Conservation (phyloP, 2,329 filamentous ascomycete species). For the Apiospora aurea region DNA sequence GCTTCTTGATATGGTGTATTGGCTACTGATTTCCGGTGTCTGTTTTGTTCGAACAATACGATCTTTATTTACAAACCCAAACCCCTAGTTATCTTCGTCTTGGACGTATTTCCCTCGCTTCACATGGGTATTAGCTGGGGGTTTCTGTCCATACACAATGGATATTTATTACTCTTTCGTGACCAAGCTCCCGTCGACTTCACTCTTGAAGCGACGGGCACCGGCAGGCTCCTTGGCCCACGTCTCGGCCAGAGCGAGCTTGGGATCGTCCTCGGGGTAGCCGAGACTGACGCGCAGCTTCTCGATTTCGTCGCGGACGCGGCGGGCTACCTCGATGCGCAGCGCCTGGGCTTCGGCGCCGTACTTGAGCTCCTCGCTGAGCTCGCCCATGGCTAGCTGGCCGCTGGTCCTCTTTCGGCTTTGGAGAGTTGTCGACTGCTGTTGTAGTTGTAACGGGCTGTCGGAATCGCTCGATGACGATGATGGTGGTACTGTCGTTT, state of each 20-base stretch:
- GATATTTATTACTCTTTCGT: conserved; percentile 36
- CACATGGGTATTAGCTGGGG: background rate
- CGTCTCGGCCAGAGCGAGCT: conserved; percentile 79
- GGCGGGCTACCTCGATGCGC: conserved; percentile 79
- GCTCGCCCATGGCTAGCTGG: conserved; percentile 53
- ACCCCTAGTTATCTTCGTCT: background rate
- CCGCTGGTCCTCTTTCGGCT: background rate
- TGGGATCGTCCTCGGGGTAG: conserved; percentile 80
- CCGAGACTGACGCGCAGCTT: conserved; percentile 77
- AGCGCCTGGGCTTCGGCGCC: conserved; percentile 78
- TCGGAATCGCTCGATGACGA: background rate
- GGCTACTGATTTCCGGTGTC: background rate
- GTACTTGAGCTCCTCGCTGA: conserved; percentile 73
- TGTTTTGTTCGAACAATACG: background rate
- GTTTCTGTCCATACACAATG: background rate
- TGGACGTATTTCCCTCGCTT: background rate
- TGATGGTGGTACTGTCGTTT: background rate
- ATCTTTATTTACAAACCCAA: background rate
- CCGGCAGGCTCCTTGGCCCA: conserved; percentile 66
- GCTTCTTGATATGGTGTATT: background rate
- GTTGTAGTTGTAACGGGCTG: background rate
- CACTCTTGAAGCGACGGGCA: conserved; percentile 55
- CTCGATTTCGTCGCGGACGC: conserved; percentile 80
- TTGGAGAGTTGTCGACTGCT: background rate
- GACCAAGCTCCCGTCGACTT: conserved; percentile 61